phyloP scores from a whole-genome alignment of 345 rosid genomes.

The Chamaenerion angustifolium region DNA sequence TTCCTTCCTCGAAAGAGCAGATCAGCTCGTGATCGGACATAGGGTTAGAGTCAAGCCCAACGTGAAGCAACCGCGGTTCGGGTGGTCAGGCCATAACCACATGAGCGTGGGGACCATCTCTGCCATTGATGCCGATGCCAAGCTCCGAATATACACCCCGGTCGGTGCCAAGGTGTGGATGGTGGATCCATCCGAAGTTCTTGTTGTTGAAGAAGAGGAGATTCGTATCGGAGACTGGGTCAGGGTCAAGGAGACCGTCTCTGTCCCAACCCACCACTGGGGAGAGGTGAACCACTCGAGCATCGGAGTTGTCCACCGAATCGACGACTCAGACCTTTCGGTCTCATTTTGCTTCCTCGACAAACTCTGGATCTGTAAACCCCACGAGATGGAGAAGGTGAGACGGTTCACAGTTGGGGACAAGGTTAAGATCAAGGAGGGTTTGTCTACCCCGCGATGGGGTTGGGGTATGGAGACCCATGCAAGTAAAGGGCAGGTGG shows the following conservation, averaged over 20 bases:
- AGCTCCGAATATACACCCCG: conserved; percentile 83
- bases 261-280: conserved; percentile 82
- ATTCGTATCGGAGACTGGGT: conserved; percentile 87
- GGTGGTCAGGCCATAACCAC: conserved; percentile 92
- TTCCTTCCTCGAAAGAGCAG: conserved; percentile 54
- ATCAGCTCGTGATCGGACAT: conserved; percentile 52
- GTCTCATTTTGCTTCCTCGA: conserved; percentile 83
- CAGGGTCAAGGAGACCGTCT: conserved; percentile 43
- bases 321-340: conserved; percentile 70
- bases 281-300: conserved; percentile 90
- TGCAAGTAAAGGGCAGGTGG: conserved; percentile 76
- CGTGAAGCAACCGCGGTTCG: conserved; percentile 87
- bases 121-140: conserved; percentile 89
- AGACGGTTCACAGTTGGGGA: conserved; percentile 66
- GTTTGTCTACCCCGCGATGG: conserved; percentile 76
- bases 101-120: conserved; percentile 66
- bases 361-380: conserved; percentile 87
- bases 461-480: conserved; percentile 99
- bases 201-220: conserved; percentile 69
- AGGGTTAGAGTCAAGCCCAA: conserved; percentile 58
- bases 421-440: conserved; percentile 60
- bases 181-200: conserved; percentile 91
- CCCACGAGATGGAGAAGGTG: conserved; percentile 63
- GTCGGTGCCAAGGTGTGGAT: conserved; percentile 88
- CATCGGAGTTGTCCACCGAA: conserved; percentile 78